Evolutionary conservation across 495 filamentous ascomycete genomes (phyloP), one percentile per base, ranked within the genome.

Genomic region (Penicillium silybi): DNA sequence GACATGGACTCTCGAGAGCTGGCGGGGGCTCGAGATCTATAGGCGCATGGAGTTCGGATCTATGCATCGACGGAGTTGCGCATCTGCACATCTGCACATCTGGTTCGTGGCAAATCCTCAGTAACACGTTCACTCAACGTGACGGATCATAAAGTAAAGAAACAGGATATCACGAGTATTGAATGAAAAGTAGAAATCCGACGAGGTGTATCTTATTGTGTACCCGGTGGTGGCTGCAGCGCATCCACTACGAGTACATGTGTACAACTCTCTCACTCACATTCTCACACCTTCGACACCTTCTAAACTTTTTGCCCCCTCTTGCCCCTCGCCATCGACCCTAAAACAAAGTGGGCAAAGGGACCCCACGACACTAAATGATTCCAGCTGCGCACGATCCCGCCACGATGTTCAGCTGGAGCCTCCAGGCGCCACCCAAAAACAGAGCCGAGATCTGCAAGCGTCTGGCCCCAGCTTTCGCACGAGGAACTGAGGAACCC

Each of bases 351-450:
- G 37, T 39, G 37, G 37, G 37, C 18, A 39, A 17, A 16, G 7
- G 37, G 18, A 19, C 9, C 37, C 35, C 35, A 38, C 35, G 6
- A 13, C 13, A 38, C 35, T 38, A 38, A 17, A n/a, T 6, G 16
- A 6, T 39, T 53, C 50, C 58, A 61, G 57, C 57, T 53, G 29
- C n/a, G 18, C 45, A 48, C 38, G 27, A 46, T 22, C 50, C 58
- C 57, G 58, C 58, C 58, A 61, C 52, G 44, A 48, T 37, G 32
- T 71, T 71, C 68, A 71, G 68, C 68, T 71, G 62, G 47, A 48
- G 47, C 52, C 53, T 26, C 40, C 52, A 55, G 49, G 61, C 68
- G 68, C 68, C 68, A 71, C 68, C 50, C 8, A 37, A 19, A 17
- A 19, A 17, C 18, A 18, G 42, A 20, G n/a, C 41, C 20, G 26